Percentiles rank a stretch among this genome's conserved stretches.
These are phyloP conservation scores for Russula foetens DNA, from an alignment of 768 basidiomycete species.

Conservation along the genomic window DNA sequence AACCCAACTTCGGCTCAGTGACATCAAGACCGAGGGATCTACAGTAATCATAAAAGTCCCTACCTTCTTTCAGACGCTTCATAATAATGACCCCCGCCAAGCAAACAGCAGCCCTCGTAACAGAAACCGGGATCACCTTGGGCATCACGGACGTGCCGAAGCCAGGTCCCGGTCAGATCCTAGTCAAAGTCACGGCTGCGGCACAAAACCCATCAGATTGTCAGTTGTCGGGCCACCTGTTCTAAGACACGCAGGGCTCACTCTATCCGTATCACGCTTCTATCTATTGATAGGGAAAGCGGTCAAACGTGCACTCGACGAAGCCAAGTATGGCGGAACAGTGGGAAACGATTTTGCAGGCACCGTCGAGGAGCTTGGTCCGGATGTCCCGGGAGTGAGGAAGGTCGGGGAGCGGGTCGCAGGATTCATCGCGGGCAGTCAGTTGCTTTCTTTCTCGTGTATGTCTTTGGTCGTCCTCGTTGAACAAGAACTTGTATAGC, in stretches of 20 bases:
- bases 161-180: slow-evolving; percentile 6
- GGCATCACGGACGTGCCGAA: slow-evolving; percentile 2
- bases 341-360: slow-evolving; percentile 18
- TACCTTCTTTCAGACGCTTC: too few species aligned
- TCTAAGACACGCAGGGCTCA: neutral
- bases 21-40: too few species aligned
- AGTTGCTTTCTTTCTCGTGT: neutral
- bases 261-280: neutral
- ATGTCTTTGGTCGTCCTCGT: neutral
- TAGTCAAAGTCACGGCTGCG: slow-evolving; percentile 6
- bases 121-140: neutral
- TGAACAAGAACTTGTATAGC: neutral
- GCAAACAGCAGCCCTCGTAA: neutral
- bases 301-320: neutral
- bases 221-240: neutral
- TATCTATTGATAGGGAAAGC: neutral
- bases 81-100: slow-evolving; percentile 3
- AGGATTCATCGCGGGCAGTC: neutral
- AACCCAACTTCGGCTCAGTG: too few species aligned
- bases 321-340: neutral
- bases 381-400: slow-evolving; percentile 13
- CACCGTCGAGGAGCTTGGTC: slow-evolving; percentile 15
- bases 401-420: slow-evolving; percentile 19
- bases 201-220: slow-evolving; percentile 13
- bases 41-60: too few species aligned